phyloP scores from a whole-genome alignment of 768 basidiomycete species.

The Kwoniella sp. region DNA sequence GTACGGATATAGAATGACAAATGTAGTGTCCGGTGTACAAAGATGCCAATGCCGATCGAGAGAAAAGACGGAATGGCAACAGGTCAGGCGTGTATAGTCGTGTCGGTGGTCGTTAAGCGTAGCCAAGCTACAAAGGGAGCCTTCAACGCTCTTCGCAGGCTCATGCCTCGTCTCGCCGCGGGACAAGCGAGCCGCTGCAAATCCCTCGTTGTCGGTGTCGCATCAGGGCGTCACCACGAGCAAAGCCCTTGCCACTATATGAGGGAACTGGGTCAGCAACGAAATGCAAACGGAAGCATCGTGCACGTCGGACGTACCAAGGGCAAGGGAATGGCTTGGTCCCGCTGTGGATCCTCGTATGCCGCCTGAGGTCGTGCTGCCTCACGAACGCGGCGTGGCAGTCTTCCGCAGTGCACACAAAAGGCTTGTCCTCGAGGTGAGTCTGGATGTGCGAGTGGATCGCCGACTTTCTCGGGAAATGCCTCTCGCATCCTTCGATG shows the following conservation, averaged over 20 bases:
- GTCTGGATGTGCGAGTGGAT: conserved; percentile 53
- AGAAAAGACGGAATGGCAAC: too few species aligned
- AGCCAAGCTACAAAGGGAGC: background rate
- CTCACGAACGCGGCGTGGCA: conserved; percentile 53
- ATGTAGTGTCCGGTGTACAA: too few species aligned
- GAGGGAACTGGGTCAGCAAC: background rate
- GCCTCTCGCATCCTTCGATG: conserved; percentile 46
- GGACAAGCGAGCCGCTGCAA: conserved; percentile 50
- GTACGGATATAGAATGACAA: too few species aligned
- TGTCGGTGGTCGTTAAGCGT: too few species aligned
- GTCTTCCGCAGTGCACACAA: conserved; percentile 48
- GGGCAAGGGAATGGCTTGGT: conserved; percentile 53
- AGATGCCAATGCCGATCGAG: too few species aligned
- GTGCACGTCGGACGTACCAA: conserved; percentile 45
- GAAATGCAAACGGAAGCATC: background rate
- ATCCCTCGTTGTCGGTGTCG: conserved; percentile 53
- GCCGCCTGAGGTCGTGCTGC: conserved; percentile 52
- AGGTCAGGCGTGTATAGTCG: too few species aligned
- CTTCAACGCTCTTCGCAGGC: background rate
- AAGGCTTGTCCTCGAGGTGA: conserved; percentile 54
- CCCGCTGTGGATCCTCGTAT: conserved; percentile 52
- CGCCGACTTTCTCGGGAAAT: conserved; percentile 49
- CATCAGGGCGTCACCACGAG: conserved; percentile 53
- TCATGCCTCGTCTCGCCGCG: conserved; percentile 15
- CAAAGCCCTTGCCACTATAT: conserved; percentile 53